Evolutionary conservation across 208 protist genomes (phyloP), one percentile per base, ranked within the genome.

Genomic region (Acanthamoeba sp.): DNA sequence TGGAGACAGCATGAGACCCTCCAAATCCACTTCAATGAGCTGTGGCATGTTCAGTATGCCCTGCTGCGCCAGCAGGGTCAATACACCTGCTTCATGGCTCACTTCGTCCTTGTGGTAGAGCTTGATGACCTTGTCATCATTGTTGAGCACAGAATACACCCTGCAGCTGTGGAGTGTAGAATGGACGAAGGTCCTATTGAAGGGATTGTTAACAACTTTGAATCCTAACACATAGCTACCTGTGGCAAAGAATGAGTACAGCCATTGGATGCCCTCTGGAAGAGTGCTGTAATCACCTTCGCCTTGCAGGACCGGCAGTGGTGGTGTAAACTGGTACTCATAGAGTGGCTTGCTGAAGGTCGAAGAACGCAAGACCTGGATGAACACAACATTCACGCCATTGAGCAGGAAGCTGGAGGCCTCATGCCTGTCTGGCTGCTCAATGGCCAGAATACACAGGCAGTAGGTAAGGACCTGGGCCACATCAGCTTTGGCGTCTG

Each of bases 91-190:
- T 52, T 84, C 73, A 22, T 32, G 20, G 22, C 52, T 52, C 42
- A 38, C 40, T 3, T 76, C 32, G 34, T 32, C 73, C 73, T 82
- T 82, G 73, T 52, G 22, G 38, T 40, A 55, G 73, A 84, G 73
- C 42, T 84, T 84, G 73, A 84, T 84, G 73, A 84, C 73, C 73
- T 55, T 55, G 73, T 84, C 73, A 38, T 84, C 73, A 18, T 52
- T 1, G 40, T 34, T 24, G 73, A 55, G 20, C 18, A 84, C 73
- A 38, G 73, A 84, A 24, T 84, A 84, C 40, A 84, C 73, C 40
- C 27, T 52, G 42, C 40, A 18, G 38, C 73, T 38, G 73, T 52
- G 73, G 73, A 84, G 40, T 10, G 24, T 84, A 1, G 40, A 42
- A 24, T 52, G 42, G 40, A 34, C 9, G 16, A 55, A 84, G 6